phyloP scores from a whole-genome alignment of 495 filamentous ascomycete genomes.

The Antarctomyces pellizariae region DNA sequence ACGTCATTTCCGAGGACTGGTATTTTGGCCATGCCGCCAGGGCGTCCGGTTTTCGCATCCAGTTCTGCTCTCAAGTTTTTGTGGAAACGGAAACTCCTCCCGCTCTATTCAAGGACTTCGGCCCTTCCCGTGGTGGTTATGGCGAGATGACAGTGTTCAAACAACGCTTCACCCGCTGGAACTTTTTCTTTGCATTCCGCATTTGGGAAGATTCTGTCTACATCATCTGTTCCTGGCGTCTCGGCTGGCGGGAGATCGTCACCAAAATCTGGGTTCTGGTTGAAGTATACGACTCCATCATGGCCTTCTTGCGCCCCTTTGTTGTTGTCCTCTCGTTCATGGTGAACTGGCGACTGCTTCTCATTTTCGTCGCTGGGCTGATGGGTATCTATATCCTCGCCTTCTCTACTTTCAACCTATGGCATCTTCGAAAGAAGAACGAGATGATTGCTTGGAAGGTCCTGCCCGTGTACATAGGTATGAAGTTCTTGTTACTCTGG shows the following conservation, averaged over 20 bases:
- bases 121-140: constrained; percentile 18
- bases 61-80: too few species aligned
- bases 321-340: constrained; percentile 22
- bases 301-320: constrained; percentile 23
- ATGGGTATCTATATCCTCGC: constrained; percentile 4
- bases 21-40: too few species aligned
- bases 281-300: constrained; percentile 21
- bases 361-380: constrained; percentile 6
- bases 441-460: constrained; percentile 8
- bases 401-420: constrained; percentile 6
- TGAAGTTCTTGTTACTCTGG: constrained; percentile 1
- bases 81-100: too few species aligned
- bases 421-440: constrained; percentile 8
- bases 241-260: constrained; percentile 25
- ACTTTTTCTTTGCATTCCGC: constrained; percentile 26
- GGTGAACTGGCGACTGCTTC: constrained; percentile 17
- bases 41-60: too few species aligned
- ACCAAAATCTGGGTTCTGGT: constrained; percentile 16
- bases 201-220: constrained; percentile 24
- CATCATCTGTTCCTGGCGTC: constrained; percentile 22
- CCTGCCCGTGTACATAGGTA: neutral
- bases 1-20: too few species aligned
- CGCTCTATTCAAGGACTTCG: too few species aligned
- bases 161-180: constrained; percentile 26
- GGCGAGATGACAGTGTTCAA: constrained; percentile 27